Percentiles rank a stretch among this genome's conserved stretches.
Conservation (phyloP, 1,284 basidiomycete genomes). For the Marasmius sp. region DNA sequence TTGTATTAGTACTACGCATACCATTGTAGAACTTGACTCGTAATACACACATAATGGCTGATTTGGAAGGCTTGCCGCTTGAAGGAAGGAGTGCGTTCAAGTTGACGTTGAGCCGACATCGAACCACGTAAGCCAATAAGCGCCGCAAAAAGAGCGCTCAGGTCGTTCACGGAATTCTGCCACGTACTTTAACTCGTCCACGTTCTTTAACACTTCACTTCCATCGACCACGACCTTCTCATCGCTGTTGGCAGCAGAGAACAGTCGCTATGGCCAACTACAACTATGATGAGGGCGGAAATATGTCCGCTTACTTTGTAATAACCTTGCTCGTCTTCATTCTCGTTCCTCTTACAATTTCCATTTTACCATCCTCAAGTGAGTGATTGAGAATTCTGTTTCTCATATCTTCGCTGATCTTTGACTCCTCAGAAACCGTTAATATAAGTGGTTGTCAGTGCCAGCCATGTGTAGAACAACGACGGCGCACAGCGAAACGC, state of each 20-base stretch:
- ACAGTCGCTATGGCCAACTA: conserved; percentile 66
- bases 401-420: background rate
- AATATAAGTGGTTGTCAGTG: conserved; percentile 60
- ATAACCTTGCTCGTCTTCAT: conserved; percentile 83
- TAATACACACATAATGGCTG: background rate
- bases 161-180: background rate
- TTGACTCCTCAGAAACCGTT: conserved; percentile 25
- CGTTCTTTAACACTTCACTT: background rate
- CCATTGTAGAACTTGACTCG: background rate
- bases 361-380: conserved; percentile 26
- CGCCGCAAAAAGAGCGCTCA: background rate
- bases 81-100: background rate
- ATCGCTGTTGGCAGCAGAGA: background rate
- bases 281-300: conserved; percentile 87
- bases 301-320: conserved; percentile 87
- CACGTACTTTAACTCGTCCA: background rate
- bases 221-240: background rate
- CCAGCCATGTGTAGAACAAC: conserved; percentile 60
- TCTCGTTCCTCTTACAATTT: conserved; percentile 74
- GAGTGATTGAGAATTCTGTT: background rate
- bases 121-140: background rate
- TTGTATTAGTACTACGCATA: background rate
- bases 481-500: conserved; percentile 43
- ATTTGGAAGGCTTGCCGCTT: no score
- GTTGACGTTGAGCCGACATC: background rate